Base-by-base conservation (phyloP, 306 rosid species). In the Vigna mungo region DNA sequence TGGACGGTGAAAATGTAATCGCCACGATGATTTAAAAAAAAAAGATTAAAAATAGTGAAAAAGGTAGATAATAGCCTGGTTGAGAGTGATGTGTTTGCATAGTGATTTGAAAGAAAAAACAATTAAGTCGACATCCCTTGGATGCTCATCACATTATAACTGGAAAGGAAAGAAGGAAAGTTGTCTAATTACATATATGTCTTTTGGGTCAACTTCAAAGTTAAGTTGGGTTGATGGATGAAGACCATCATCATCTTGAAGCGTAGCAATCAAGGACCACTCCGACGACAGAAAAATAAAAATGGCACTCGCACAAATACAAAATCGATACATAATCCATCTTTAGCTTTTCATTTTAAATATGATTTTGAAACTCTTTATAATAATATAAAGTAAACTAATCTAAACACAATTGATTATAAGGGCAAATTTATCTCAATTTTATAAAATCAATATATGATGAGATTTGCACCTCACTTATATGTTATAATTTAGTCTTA, bases 221-320 rank as follows among this genome's bases (percentile, higher is more conserved):
- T 7, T 77, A 55, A 53, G 81, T 44, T 56, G 69, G 32, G 0
- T 64, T 9, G 49, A 39, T 55, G 41, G 58, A 67, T 54, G 2
- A 56, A 27, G 72, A 64, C 21, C n/a, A 77, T 34, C 58, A 52
- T 53, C 67, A 66, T 39, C 74, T 52, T 52, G 30, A 65, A 52
- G 66, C 3, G 74, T 65, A 23, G 39, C 74, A 23, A 77, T 66
- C 81, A 66, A 53, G 81, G 68, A 77, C 68, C 81, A 77, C 56
- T 67, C 36, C 58, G 23, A 41, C 12, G 32, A 18, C 52, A 49
- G 5, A 49, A 75, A 37, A 49, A 21, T 21, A 49, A 62, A 43
- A 39, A 39, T 39, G 44, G 11, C 44, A 1, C 44, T 8, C 44
- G 3, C 44, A 39, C 44, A 39, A 39, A 30, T 3, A 30, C 34